A percentile compares a stretch with the other conserved stretches of the same genome.
These are phyloP conservation scores for Suillus placidus DNA, from an alignment of 768 basidiomycete species.

Conservation along the genomic window DNA sequence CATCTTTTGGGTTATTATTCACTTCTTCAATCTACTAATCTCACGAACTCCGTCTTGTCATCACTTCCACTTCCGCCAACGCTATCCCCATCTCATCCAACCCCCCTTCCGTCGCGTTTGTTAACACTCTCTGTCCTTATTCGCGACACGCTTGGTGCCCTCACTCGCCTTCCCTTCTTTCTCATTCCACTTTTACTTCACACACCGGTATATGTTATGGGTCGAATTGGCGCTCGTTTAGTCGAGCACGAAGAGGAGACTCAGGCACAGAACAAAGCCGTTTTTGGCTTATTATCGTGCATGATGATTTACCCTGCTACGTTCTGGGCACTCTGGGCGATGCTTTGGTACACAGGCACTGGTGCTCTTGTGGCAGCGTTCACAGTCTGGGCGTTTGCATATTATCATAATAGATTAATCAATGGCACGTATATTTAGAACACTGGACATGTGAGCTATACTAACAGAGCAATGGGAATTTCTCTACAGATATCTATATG, in stretches of 20 bases:
- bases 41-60: conserved; percentile 85
- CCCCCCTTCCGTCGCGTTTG: conserved; percentile 78
- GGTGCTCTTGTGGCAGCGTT: conserved; percentile 74
- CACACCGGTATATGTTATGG: conserved; percentile 83
- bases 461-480: neutral
- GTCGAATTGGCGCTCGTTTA: conserved; percentile 70
- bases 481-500: conserved; percentile 66
- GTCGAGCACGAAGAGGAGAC: conserved; percentile 90
- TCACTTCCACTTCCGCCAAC: conserved; percentile 82
- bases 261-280: conserved; percentile 96
- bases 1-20: conserved; percentile 87
- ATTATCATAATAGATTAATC: conserved; percentile 85
- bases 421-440: conserved; percentile 59
- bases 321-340: conserved; percentile 85
- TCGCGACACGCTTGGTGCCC: conserved; percentile 70
- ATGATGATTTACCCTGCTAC: conserved; percentile 78
- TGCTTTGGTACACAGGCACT: conserved; percentile 72
- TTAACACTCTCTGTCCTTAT: conserved; percentile 77
- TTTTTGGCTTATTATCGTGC: conserved; percentile 78
- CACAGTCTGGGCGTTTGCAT: conserved; percentile 75
- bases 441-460: neutral
- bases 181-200: conserved; percentile 83
- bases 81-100: conserved; percentile 76
- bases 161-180: conserved; percentile 87
- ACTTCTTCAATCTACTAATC: conserved; percentile 74